Evolutionary conservation across 2,329 filamentous ascomycete species (phyloP).

Genomic region (Eutypella sp.): DNA sequence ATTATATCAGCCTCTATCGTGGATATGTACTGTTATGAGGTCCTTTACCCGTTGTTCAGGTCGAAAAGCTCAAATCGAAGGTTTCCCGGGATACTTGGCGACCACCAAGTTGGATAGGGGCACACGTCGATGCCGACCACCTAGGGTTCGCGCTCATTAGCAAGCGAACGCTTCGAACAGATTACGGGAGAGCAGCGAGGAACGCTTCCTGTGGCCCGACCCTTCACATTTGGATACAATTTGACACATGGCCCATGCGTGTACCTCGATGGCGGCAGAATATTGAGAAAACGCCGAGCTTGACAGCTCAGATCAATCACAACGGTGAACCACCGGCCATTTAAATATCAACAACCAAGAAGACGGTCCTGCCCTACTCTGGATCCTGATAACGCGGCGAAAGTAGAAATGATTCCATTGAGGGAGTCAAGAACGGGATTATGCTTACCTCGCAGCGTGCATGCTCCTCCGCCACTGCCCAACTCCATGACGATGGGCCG

Average conservation of each 20-base stretch:
- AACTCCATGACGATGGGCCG: constrained; percentile 50
- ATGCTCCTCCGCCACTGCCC: constrained; percentile 47
- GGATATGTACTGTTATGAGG: constrained; percentile 2
- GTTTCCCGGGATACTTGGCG: constrained; percentile 36
- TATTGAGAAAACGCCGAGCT: no score
- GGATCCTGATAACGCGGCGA: no score
- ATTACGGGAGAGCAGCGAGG: constrained; percentile 3
- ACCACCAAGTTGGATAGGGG: constrained; percentile 43
- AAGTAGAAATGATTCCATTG: no score
- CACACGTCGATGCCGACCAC: constrained; percentile 69
- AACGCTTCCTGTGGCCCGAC: neutral
- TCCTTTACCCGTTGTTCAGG: constrained; percentile 55
- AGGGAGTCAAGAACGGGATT: neutral
- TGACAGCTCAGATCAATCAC: no score
- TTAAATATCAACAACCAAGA: neutral
- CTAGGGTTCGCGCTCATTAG: constrained; percentile 34
- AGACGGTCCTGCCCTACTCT: neutral
- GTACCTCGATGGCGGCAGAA: no score
- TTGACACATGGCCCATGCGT: no score
- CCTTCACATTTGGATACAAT: no score
- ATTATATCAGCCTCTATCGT: constrained; percentile 9
- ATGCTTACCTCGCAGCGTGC: constrained; percentile 57
- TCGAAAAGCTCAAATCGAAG: constrained; percentile 69
- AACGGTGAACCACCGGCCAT: no score
- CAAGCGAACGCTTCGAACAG: neutral